phyloP scores from a whole-genome alignment of 306 rosid genomes.

The Benincasa hispida region DNA sequence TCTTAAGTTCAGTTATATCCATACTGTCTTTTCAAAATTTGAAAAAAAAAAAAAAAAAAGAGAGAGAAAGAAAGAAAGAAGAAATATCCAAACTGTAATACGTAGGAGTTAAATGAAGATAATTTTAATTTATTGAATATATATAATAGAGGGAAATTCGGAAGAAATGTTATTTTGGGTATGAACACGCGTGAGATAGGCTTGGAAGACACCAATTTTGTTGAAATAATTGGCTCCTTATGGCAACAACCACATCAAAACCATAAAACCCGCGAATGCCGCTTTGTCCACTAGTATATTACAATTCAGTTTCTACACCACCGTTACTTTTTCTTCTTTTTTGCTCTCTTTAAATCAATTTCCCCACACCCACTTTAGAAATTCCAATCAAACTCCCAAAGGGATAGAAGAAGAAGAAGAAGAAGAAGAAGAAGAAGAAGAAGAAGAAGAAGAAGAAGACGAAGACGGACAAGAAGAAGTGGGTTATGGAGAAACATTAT shows the following conservation, averaged over 20 bases:
- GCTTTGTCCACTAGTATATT: neutral
- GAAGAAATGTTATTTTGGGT: neutral
- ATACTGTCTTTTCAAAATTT: too few species aligned
- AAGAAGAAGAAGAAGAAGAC: too few species aligned
- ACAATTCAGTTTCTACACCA: neutral
- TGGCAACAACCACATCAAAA: neutral
- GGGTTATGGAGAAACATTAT: neutral
- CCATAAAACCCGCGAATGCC: conserved; percentile 2
- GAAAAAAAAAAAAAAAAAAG: too few species aligned
- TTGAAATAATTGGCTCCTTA: neutral
- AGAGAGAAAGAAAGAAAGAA: too few species aligned
- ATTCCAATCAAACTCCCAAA: neutral
- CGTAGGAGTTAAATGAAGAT: too few species aligned
- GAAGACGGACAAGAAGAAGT: neutral
- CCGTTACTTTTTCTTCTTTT: neutral
- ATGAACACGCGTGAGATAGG: neutral
- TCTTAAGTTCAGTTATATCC: too few species aligned
- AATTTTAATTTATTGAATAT: too few species aligned
- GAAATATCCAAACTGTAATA: too few species aligned
- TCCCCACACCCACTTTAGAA: neutral
- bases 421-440: neutral
- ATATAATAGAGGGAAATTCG: neutral
- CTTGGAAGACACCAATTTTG: neutral
- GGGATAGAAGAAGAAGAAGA: neutral
- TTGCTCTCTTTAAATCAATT: neutral